Conservation (phyloP, 441 rosid species). For the Bocquillonia castaneifolia region DNA sequence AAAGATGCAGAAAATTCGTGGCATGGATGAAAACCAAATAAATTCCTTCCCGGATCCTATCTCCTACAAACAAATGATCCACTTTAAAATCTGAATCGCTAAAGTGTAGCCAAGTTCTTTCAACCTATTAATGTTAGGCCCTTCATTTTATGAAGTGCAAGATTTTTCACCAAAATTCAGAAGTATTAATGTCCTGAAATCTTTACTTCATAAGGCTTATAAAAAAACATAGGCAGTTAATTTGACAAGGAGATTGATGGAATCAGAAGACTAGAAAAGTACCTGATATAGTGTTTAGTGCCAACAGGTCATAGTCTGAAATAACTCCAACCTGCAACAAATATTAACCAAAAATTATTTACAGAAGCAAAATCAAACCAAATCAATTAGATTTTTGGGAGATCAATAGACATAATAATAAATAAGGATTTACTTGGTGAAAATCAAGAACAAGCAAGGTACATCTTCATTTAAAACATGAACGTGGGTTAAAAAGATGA, state of each 20-base stretch:
- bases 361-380: not conserved
- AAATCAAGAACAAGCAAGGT: not conserved
- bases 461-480: not conserved
- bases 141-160: no score
- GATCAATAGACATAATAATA: not conserved
- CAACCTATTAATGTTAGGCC: not conserved
- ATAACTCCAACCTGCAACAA: slow-evolving; percentile 81
- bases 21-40: not conserved
- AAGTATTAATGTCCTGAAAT: no score
- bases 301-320: slow-evolving; percentile 88
- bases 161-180: no score
- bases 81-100: no score
- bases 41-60: not conserved
- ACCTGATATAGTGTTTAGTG: slow-evolving; percentile 86
- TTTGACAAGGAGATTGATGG: not conserved
- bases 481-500: not conserved
- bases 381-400: not conserved
- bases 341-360: slow-evolving; percentile 7
- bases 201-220: not conserved
- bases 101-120: not conserved
- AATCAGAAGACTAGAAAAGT: slow-evolving; percentile 3
- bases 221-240: not conserved
- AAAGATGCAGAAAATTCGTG: not conserved
- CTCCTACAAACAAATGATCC: not conserved
- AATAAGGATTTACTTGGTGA: not conserved